phyloP scores from a whole-genome alignment of 2,329 filamentous ascomycete species.

The Trichoderma aggressivum region DNA sequence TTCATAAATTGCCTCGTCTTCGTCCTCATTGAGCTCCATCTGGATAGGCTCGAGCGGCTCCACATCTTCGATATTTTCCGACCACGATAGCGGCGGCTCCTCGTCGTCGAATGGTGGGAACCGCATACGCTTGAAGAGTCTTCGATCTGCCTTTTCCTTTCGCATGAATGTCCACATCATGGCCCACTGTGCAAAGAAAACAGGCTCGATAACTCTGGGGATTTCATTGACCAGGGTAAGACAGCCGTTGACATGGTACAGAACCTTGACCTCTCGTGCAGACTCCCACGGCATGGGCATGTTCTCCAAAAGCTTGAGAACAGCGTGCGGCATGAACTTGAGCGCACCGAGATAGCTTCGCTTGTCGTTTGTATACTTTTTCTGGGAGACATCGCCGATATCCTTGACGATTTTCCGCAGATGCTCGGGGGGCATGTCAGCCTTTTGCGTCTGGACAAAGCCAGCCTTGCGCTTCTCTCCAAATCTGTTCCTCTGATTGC shows the following conservation, averaged over 20 bases:
- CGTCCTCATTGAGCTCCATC: constrained; percentile 93
- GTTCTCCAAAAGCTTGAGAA: constrained; percentile 94
- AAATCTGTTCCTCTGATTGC: constrained; percentile 85
- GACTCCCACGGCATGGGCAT: constrained; percentile 99
- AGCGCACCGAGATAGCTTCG: constrained; percentile 93
- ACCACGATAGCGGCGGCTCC: constrained; percentile 95
- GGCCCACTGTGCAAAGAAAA: constrained; percentile 98
- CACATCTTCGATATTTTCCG: constrained; percentile 97
- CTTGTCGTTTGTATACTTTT: constrained; percentile 99
- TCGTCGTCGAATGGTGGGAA: constrained; percentile 99
- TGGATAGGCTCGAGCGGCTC: constrained; percentile 97
- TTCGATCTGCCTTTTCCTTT: constrained; percentile 91
- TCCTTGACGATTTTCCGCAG: constrained; percentile 96
- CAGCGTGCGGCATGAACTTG: constrained; percentile 99
- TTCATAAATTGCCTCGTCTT: constrained; percentile 86
- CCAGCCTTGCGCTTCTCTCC: constrained; percentile 96
- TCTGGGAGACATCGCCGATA: constrained; percentile 98
- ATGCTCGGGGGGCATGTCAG: constrained; percentile 98
- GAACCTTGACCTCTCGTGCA: constrained; percentile 89
- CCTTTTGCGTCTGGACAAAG: constrained; percentile 97
- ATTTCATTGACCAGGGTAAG: constrained; percentile 95
- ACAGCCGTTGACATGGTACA: constrained; percentile 98
- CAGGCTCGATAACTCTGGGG: constrained; percentile 92
- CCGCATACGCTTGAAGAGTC: constrained; percentile 97
- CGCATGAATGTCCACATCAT: constrained; percentile 99